These are phyloP conservation scores for Penicillium psychrofluorescens DNA, from an alignment of 495 filamentous ascomycete species.

Conservation along the genomic window DNA sequence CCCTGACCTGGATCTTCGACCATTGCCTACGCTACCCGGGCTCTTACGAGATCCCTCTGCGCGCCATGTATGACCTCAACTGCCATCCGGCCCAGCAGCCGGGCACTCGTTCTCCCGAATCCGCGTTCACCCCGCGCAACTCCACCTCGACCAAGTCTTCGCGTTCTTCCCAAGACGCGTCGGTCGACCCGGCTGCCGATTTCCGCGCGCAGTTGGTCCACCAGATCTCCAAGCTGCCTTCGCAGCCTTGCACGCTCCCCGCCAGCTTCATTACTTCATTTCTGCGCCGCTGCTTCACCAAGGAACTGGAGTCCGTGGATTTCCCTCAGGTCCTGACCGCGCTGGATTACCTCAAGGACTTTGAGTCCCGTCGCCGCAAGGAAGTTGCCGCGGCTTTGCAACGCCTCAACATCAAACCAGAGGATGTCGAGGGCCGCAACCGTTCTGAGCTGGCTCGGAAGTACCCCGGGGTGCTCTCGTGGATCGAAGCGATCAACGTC, in stretches of 20 bases:
- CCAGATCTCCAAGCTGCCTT: conserved; percentile 55
- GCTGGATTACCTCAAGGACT: conserved; percentile 63
- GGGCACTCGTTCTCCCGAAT: conserved; percentile 22
- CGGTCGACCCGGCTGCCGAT: conserved; percentile 44
- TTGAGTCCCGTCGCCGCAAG: conserved; percentile 57
- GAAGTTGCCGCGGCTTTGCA: conserved; percentile 44
- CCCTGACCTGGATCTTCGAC: conserved; percentile 57
- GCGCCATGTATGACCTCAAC: conserved; percentile 70
- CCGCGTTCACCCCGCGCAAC: conserved; percentile 24
- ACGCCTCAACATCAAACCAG: conserved; percentile 34
- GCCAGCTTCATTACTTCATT: conserved; percentile 61
- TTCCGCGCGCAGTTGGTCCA: conserved; percentile 56
- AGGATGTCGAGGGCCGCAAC: conserved; percentile 24
- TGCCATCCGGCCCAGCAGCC: conserved; percentile 40
- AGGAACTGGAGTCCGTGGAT: conserved; percentile 52
- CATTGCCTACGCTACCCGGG: conserved; percentile 60
- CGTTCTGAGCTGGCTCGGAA: conserved; percentile 33
- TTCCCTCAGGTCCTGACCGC: conserved; percentile 66
- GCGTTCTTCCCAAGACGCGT: conserved; percentile 27
- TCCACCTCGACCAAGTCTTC: conserved; percentile 27
- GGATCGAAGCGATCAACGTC: conserved; percentile 45
- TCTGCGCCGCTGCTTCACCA: conserved; percentile 54
- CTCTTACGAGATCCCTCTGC: conserved; percentile 64
- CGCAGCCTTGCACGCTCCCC: conserved; percentile 60
- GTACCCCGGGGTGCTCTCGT: conserved; percentile 45